A percentile compares a stretch with the other conserved stretches of the same genome.
phyloP scores from a whole-genome alignment of 2,329 filamentous ascomycete genomes.

The Colletotrichum tabaci region DNA sequence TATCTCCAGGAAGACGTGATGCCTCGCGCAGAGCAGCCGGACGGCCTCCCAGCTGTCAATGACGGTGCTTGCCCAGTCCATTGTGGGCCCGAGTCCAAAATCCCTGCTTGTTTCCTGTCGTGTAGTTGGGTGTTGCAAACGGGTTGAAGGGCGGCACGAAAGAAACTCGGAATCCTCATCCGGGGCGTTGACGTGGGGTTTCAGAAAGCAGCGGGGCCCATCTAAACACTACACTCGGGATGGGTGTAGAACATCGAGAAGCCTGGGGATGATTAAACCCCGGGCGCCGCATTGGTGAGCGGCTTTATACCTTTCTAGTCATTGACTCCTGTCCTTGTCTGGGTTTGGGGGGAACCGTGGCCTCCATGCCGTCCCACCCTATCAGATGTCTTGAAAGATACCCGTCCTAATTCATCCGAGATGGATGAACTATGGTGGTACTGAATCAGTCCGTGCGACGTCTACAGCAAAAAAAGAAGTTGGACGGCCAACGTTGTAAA shows the following conservation, averaged over 20 bases:
- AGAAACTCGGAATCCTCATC: constrained; percentile 15
- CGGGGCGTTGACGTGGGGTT: constrained; percentile 9
- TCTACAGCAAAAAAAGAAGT: background rate
- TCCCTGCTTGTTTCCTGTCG: constrained; percentile 8
- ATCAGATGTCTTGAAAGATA: background rate
- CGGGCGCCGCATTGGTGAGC: background rate
- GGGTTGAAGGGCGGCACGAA: constrained; percentile 5
- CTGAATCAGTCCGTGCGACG: background rate
- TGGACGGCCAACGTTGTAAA: background rate
- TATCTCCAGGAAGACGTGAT: constrained; percentile 24
- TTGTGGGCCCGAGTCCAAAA: constrained; percentile 10
- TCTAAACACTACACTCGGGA: background rate
- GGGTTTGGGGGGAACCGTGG: no score
- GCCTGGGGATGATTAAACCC: no score
- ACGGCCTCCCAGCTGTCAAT: constrained; percentile 12
- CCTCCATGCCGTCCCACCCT: no score
- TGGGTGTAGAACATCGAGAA: background rate
- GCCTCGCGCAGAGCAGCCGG: constrained; percentile 12
- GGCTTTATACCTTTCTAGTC: background rate
- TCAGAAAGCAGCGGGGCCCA: background rate
- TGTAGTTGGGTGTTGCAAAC: constrained; percentile 13
- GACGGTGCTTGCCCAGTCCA: constrained; percentile 4
- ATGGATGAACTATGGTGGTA: background rate
- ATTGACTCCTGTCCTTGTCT: background rate
- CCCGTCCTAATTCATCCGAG: no score